Conservation (phyloP, 495 filamentous ascomycete species). For the Glarea lozoyensis region DNA sequence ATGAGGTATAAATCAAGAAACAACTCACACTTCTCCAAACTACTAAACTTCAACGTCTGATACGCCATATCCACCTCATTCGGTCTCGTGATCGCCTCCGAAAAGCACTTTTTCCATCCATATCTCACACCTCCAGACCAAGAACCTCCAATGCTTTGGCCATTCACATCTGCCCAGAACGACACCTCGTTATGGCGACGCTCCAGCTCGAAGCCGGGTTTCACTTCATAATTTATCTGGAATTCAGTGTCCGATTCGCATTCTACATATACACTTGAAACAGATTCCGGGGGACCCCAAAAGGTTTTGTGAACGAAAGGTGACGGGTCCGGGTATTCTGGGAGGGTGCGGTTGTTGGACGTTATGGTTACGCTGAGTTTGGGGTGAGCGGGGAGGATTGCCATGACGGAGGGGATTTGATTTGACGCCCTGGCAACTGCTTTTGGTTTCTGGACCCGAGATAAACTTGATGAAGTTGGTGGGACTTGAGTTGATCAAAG, state of each 20-base stretch:
- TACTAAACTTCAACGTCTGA: slow-evolving; percentile 15
- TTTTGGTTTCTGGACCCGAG: too few relatives aligned
- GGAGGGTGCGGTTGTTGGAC: slow-evolving; percentile 15
- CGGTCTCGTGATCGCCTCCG: not conserved
- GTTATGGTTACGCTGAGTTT: slow-evolving; percentile 23
- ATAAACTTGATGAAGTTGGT: too few relatives aligned
- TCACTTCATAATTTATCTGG: slow-evolving; percentile 6
- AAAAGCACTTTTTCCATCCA: not conserved
- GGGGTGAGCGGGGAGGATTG: slow-evolving; percentile 21
- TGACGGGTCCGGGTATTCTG: slow-evolving; percentile 26
- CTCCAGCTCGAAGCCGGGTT: slow-evolving; percentile 1
- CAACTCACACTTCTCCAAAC: slow-evolving; percentile 21
- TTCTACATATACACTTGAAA: slow-evolving; percentile 24
- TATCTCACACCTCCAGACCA: not conserved
- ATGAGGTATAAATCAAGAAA: not conserved
- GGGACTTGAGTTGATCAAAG: too few relatives aligned
- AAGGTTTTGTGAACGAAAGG: not conserved
- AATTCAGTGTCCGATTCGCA: slow-evolving; percentile 23
- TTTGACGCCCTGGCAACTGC: too few relatives aligned
- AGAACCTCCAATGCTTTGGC: not conserved
- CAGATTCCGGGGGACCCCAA: not conserved
- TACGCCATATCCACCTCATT: slow-evolving; percentile 1
- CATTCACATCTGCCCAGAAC: slow-evolving; percentile 10
- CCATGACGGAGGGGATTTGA: slow-evolving; percentile 24
- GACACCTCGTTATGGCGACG: slow-evolving; percentile 2